Conservation (phyloP, 805 yeast genomes). For the Suhomyces faveliae region DNA sequence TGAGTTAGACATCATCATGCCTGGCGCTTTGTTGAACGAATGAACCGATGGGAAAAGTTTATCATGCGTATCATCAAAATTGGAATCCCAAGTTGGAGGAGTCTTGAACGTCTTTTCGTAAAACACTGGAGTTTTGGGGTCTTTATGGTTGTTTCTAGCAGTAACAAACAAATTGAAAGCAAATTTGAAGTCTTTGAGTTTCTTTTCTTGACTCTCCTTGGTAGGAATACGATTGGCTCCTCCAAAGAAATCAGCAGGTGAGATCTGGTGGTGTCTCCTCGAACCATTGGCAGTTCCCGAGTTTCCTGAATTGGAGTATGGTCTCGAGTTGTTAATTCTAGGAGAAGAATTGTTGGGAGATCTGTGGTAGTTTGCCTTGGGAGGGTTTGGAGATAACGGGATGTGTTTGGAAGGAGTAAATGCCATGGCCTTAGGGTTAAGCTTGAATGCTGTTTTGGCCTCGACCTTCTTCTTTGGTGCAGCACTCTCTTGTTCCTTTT, state of each 20-base stretch:
- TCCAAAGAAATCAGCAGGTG: slow-evolving; percentile 44
- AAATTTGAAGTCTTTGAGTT: slow-evolving; percentile 35
- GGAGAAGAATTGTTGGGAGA: slow-evolving; percentile 35
- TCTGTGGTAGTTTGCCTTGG: slow-evolving; percentile 21
- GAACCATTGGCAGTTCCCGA: background rate
- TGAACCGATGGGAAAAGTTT: slow-evolving; percentile 45
- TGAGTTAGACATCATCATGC: slow-evolving; percentile 16
- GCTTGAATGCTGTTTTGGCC: slow-evolving; percentile 60
- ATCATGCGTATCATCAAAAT: slow-evolving; percentile 56
- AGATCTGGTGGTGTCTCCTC: slow-evolving; percentile 34
- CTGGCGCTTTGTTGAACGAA: slow-evolving; percentile 9
- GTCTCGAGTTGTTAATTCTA: slow-evolving; percentile 30
- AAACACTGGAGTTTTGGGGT: slow-evolving; percentile 25
- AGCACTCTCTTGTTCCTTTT: background rate
- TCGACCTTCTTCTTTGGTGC: slow-evolving; percentile 49
- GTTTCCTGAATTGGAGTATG: slow-evolving; percentile 25
- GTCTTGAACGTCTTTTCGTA: slow-evolving; percentile 68
- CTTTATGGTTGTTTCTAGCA: slow-evolving; percentile 35
- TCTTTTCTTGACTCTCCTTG: slow-evolving; percentile 32
- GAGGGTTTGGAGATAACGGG: slow-evolving; percentile 28
- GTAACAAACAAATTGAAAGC: slow-evolving; percentile 55
- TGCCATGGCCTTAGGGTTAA: slow-evolving; percentile 67
- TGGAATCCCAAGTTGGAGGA: slow-evolving; percentile 74
- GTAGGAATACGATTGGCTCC: slow-evolving; percentile 40
- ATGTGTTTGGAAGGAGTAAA: slow-evolving; percentile 50